These are phyloP conservation scores for Suillus discolor DNA, from an alignment of 768 basidiomycete species.

Conservation along the genomic window DNA sequence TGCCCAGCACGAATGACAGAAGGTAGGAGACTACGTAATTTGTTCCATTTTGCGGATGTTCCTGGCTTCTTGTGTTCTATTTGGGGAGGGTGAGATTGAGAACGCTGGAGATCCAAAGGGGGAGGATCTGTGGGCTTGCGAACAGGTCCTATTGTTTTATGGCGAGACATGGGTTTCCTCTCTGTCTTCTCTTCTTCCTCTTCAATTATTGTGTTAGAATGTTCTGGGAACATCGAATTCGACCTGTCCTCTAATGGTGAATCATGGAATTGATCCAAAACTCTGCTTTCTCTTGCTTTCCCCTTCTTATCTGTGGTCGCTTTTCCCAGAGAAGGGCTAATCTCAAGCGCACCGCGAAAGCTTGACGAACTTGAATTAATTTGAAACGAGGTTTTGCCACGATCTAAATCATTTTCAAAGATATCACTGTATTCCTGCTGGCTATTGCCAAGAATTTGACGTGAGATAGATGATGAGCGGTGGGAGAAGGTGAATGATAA, in stretches of 20 bases:
- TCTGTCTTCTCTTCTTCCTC: constrained; percentile 26
- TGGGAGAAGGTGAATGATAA: constrained; percentile 65
- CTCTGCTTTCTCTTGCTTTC: constrained; percentile 51
- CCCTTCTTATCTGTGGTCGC: constrained; percentile 53
- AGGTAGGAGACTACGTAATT: constrained; percentile 67
- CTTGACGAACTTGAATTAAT: constrained; percentile 34
- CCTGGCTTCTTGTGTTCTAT: constrained; percentile 22
- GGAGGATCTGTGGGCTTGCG: constrained; percentile 12
- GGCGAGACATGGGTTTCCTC: constrained; percentile 24
- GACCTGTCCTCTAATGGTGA: constrained; percentile 50
- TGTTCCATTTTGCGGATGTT: constrained; percentile 55
- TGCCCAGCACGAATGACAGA: constrained; percentile 40
- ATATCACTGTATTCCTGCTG: constrained; percentile 28
- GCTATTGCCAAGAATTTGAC: constrained; percentile 25
- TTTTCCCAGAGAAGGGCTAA: constrained; percentile 34
- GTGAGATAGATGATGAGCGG: constrained; percentile 39
- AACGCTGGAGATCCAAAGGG: constrained; percentile 19
- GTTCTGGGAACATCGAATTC: constrained; percentile 17
- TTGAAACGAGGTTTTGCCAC: constrained; percentile 33
- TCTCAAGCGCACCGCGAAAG: constrained; percentile 69
- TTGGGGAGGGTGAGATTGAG: constrained; percentile 32
- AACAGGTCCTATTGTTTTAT: constrained; percentile 4
- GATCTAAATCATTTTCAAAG: constrained; percentile 37
- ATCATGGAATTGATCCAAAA: constrained; percentile 56
- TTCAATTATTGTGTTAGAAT: constrained; percentile 31